A percentile compares a stretch with the other conserved stretches of the same genome.
Evolutionary conservation across 495 filamentous ascomycete species (phyloP).

Genomic region (Cercophora samala): DNA sequence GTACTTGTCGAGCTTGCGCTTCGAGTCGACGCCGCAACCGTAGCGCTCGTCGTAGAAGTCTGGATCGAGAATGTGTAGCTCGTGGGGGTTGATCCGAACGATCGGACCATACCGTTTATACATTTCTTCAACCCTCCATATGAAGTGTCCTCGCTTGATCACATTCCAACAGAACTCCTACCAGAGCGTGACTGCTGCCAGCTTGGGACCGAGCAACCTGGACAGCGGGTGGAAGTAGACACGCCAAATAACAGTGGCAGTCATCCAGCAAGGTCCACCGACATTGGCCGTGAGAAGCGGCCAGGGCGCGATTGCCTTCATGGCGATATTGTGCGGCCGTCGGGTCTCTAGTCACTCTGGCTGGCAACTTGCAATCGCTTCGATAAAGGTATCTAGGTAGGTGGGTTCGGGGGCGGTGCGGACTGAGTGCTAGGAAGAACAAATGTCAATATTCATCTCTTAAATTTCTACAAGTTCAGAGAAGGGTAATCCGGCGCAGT

Average conservation of each 20-base stretch:
- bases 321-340: not conserved
- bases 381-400: not conserved
- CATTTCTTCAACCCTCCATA: constrained; percentile 20
- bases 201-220: constrained; percentile 49
- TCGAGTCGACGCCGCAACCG: not conserved
- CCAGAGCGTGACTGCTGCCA: constrained; percentile 48
- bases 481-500: not conserved
- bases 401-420: no score
- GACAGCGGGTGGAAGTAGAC: constrained; percentile 50
- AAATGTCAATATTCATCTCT: not conserved
- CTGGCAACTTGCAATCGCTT: not conserved
- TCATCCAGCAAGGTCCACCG: not conserved
- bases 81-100: constrained; percentile 25
- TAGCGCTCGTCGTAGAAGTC: constrained; percentile 22
- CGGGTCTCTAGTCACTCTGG: not conserved
- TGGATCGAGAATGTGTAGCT: constrained; percentile 26
- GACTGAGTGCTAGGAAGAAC: not conserved
- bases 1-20: constrained; percentile 21
- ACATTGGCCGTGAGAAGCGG: not conserved
- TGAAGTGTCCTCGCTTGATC: constrained; percentile 19
- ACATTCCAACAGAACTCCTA: constrained; percentile 51
- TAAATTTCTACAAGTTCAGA: not conserved
- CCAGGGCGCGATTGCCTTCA: not conserved
- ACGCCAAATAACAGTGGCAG: constrained; percentile 37
- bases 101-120: constrained; percentile 34